Percentiles rank a stretch among this genome's conserved stretches.
phyloP scores from a whole-genome alignment of 2,329 filamentous ascomycete species.

The Aspergillus fischeri region DNA sequence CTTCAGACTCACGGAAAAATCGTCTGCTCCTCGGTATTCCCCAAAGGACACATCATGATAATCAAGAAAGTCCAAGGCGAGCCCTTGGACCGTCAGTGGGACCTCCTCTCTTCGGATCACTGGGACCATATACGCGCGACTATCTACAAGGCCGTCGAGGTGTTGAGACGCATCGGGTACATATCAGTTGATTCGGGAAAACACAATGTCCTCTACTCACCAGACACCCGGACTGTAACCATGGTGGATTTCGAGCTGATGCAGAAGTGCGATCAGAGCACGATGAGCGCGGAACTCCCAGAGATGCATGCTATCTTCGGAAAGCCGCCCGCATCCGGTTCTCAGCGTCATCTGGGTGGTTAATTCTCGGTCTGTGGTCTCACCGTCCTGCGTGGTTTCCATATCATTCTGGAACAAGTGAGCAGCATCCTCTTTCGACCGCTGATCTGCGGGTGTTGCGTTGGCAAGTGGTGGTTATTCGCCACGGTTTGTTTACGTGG shows the following conservation, averaged over 20 bases:
- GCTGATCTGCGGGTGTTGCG: too few relatives aligned
- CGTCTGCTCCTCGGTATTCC: slow-evolving; percentile 6
- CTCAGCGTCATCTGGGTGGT: too few relatives aligned
- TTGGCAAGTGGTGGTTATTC: too few relatives aligned
- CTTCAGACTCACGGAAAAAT: slow-evolving; percentile 3
- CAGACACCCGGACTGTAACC: not conserved
- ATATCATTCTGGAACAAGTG: too few relatives aligned
- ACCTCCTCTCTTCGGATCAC: not conserved
- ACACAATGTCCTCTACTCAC: slow-evolving; percentile 2
- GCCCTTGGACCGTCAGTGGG: slow-evolving; percentile 1
- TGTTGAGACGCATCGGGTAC: not conserved
- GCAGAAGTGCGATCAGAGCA: not conserved
- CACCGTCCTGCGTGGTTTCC: too few relatives aligned
- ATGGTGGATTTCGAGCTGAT: slow-evolving; percentile 6
- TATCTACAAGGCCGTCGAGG: not conserved
- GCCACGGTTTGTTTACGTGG: too few relatives aligned
- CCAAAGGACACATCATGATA: slow-evolving; percentile 2
- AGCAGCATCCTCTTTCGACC: too few relatives aligned
- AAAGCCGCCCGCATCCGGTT: too few relatives aligned
- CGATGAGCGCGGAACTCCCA: not conserved
- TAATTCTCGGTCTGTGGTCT: too few relatives aligned
- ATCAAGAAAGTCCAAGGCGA: slow-evolving; percentile 2
- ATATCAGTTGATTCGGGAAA: not conserved
- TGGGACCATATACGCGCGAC: not conserved
- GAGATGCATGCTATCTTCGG: slow-evolving; percentile 5